Evolutionary conservation across 805 yeast species (phyloP).

Genomic region (Metschnikowia sp.): DNA sequence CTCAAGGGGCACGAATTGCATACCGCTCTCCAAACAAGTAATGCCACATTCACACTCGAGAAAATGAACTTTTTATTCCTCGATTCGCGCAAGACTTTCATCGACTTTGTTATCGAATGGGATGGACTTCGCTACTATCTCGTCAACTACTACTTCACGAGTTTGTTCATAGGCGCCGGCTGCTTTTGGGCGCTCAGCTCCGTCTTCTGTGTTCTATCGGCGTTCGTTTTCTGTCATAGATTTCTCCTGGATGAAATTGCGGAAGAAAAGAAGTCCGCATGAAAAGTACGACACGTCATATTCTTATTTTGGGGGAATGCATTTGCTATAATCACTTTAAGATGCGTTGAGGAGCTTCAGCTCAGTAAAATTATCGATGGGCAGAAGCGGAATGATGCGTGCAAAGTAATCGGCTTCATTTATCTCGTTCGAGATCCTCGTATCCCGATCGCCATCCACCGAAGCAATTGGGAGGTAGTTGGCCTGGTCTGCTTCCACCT

Average conservation of each 20-base stretch:
- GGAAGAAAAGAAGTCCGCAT: background rate
- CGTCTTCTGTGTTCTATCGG: conserved; percentile 25
- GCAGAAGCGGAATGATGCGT: conserved; percentile 37
- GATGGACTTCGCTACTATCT: conserved; percentile 42
- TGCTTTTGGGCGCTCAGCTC: conserved; percentile 38
- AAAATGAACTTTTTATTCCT: conserved; percentile 8
- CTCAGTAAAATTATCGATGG: conserved; percentile 29
- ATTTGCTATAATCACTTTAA: background rate
- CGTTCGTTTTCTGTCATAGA: conserved; percentile 19
- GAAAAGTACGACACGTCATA: too few relatives aligned
- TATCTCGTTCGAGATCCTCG: conserved; percentile 9
- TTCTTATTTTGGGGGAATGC: too few relatives aligned
- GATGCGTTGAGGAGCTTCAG: conserved; percentile 18
- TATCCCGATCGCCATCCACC: background rate
- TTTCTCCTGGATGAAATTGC: conserved; percentile 6
- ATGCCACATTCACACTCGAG: conserved; percentile 6
- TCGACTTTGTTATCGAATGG: conserved; percentile 33
- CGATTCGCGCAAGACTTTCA: conserved; percentile 10
- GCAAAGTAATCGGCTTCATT: conserved; percentile 34
- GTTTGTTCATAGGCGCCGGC: conserved; percentile 34
- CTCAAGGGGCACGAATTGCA: conserved; percentile 12
- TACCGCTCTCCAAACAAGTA: background rate
- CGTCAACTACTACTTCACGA: conserved; percentile 30
- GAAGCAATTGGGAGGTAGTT: conserved; percentile 8
- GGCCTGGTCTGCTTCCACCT: conserved; percentile 21